phyloP scores from a whole-genome alignment of 495 filamentous ascomycete species.

The Geoglossum glabrum region DNA sequence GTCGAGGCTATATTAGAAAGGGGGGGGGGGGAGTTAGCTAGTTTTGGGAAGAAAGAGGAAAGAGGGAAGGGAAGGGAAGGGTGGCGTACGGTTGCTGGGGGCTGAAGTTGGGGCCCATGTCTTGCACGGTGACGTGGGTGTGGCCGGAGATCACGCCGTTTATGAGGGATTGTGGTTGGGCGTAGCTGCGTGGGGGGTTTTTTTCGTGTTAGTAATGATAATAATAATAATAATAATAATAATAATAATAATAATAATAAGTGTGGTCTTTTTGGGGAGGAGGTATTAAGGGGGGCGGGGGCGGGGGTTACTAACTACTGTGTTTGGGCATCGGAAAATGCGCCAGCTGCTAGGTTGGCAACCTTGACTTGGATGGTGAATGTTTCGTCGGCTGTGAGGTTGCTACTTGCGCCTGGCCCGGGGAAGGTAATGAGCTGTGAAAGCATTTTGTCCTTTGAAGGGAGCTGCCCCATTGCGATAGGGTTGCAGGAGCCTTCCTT shows the following conservation, averaged over 20 bases:
- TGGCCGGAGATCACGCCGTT: slow-evolving; percentile 43
- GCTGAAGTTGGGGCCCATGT: slow-evolving; percentile 18
- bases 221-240: no score
- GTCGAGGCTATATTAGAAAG: slow-evolving; percentile 10
- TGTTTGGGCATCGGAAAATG: not conserved
- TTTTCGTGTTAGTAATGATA: no score
- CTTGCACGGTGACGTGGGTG: slow-evolving; percentile 52
- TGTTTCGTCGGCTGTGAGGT: not conserved
- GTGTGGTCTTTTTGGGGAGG: no score
- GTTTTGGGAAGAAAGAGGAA: not conserved
- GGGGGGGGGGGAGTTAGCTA: not conserved
- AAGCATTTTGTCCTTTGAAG: not conserved
- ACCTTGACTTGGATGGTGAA: not conserved
- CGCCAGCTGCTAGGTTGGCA: not conserved
- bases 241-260: no score
- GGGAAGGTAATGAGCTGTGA: not conserved
- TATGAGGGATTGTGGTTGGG: slow-evolving; percentile 40
- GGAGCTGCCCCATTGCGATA: slow-evolving; percentile 10
- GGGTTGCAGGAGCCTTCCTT: slow-evolving; percentile 52
- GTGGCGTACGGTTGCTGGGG: slow-evolving; percentile 18
- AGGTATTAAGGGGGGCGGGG: not conserved
- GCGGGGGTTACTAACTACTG: not conserved
- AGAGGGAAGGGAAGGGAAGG: not conserved
- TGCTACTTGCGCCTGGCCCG: not conserved
- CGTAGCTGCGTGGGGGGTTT: slow-evolving; percentile 19